Base-by-base conservation (phyloP, 148 eudicot species). In the Vaccinium corymbosum region DNA sequence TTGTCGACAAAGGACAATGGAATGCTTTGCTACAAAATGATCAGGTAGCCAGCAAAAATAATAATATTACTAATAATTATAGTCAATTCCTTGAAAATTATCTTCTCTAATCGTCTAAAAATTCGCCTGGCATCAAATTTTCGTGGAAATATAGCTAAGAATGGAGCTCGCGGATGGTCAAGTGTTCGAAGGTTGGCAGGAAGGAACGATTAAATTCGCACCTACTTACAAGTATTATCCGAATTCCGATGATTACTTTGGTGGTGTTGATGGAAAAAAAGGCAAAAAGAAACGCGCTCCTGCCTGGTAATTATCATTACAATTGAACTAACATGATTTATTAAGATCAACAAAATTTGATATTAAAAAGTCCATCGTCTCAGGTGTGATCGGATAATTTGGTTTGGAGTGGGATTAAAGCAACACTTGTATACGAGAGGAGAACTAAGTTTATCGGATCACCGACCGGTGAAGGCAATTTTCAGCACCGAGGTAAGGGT, bases 301-400 rank as follows among this genome's bases (percentile, higher is more conserved):
- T 32, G 93, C 93, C 75, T 89, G 93, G 93, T 90, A 79, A 86
- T 14, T 66, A n/a, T 35, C 35, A 6, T n/a, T 10, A 10, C 46
- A 42, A 42, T 42, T 42, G 46, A 42, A 42, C 46, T 42, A 42
- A 42, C 7, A 42, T 42, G 46, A 42, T 42, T 42, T 4, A 42
- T 42, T 42, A 42, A 42, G 46, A 42, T 42, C 0, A 42, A 0
- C 46, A 42, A 0, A 4, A 42, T 42, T 42, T 42, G 46, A 42
- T 42, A 42, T 42, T 42, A 42, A 42, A 42, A 42, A 42, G 7
- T 42, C 6, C 46, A 5, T 42, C 46, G 2, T 42, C 46, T 42
- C 35, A 90, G 92, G 92, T 90, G 92, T 71, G 92, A 90, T 51
- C 81, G 92, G 70, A 89, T 90, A 83, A 86, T 90, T 53, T 90